A percentile compares a stretch with the other conserved stretches of the same genome.
Evolutionary conservation across 129 eudicot species (phyloP).

Genomic region (Helianthus tuberosus): DNA sequence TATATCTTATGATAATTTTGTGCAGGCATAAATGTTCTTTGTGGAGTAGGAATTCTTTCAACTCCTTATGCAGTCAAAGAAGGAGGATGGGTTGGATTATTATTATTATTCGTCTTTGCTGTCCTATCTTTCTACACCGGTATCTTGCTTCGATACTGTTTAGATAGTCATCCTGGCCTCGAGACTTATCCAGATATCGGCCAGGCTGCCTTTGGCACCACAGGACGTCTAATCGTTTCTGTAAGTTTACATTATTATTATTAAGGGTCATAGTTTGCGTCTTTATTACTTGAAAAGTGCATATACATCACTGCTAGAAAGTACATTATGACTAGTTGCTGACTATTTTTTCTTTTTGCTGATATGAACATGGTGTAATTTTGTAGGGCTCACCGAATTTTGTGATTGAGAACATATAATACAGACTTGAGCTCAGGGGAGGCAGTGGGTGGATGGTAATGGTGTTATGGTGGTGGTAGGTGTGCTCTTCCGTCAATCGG

Average conservation of each 20-base stretch:
- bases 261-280: neutral
- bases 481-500: too few species aligned
- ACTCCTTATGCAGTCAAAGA: constrained; percentile 83
- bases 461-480: too few species aligned
- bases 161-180: constrained; percentile 91
- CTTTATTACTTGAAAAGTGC: neutral
- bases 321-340: constrained; percentile 21
- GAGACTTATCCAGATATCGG: constrained; percentile 97
- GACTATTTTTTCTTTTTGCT: constrained; percentile 22
- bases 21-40: constrained; percentile 84
- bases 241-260: constrained; percentile 51
- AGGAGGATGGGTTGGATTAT: constrained; percentile 89
- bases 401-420: too few species aligned
- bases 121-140: constrained; percentile 83
- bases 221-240: constrained; percentile 66
- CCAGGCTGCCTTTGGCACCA: constrained; percentile 89
- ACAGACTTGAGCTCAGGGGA: too few species aligned
- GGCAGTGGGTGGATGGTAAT: too few species aligned
- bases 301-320: neutral
- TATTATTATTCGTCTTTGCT: constrained; percentile 57
- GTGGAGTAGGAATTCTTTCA: constrained; percentile 94
- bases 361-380: too few species aligned
- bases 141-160: constrained; percentile 72
- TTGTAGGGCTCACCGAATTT: too few species aligned
- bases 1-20: constrained; percentile 9